Conservation (phyloP, 148 eudicot genomes). For the Persicaria maculosa region DNA sequence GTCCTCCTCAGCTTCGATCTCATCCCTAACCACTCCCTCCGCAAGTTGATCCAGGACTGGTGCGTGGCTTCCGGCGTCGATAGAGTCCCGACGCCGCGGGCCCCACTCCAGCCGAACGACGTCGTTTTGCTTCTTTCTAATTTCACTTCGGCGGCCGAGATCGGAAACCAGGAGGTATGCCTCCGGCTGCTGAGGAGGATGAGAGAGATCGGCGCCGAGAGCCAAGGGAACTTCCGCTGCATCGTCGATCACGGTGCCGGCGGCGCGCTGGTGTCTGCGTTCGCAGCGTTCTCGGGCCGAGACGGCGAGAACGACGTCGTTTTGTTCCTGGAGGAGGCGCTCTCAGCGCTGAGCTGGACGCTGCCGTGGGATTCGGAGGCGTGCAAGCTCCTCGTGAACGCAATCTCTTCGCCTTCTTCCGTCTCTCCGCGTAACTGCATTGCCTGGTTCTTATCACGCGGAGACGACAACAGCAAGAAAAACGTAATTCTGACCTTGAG, state of each 20-base stretch:
- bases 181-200: not conserved
- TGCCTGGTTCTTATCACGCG: conserved; percentile 3
- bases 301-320: not conserved
- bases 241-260: conserved; percentile 11
- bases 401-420: conserved; percentile 1
- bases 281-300: not conserved
- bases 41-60: conserved; percentile 15
- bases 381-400: not conserved
- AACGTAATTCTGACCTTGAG: conserved; percentile 6
- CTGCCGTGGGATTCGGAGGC: not conserved
- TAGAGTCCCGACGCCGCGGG: conserved; percentile 10
- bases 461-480: conserved; percentile 9
- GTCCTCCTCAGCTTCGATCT: conserved; percentile 1
- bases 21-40: conserved; percentile 16
- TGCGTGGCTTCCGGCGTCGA: conserved; percentile 11
- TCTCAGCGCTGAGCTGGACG: conserved; percentile 3
- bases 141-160: not conserved
- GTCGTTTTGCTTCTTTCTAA: conserved; percentile 2
- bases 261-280: not conserved
- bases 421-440: not conserved
- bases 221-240: conserved; percentile 3
- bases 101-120: conserved; percentile 10
- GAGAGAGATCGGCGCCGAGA: conserved; percentile 7
- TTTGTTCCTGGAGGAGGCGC: conserved; percentile 1
- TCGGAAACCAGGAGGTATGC: conserved; percentile 1